Evolutionary conservation across 257 asterid genomes (phyloP), one percentile per base, ranked within the genome.

Genomic region (Capsicum pubescens): DNA sequence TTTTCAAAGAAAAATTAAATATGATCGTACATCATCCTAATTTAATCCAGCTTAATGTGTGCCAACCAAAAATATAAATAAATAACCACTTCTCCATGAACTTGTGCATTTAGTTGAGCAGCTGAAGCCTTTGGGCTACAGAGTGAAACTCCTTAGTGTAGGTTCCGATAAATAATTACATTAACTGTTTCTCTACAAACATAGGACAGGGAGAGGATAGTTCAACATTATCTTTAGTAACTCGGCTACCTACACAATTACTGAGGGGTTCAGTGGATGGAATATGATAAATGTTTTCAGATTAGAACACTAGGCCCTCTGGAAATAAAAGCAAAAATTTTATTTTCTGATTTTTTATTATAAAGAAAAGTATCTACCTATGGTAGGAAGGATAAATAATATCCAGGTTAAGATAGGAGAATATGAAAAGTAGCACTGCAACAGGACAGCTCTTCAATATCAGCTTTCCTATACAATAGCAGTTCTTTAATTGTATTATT

Each of bases 81-180:
- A 50, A 35, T 74, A 52, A 52, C 81, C 58, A 74, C 60, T 74
- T 74, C 16, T 21, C 60, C 39, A 74, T 13, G 44, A 74, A 74
- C n/a, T 12, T 74, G 44, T 74, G 60, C 39, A 74, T 39, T 50
- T 74, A 74, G n/a, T 74, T 21, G 80, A 74, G 60, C 7, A 74
- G 60, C 80, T 71, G 39, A 46, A 71, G 39, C 46, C 3, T 17
- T 71, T 71, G 36, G 58, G 58, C 58, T 74, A 74, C 44, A 48
- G 36, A 74, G 44, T 19, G 80, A 54, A 48, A 71, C 54, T 71
- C 59, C 59, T 17, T 6, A 50, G 60, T 74, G 44, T 19, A 13
- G 80, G 80, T 74, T 74, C 80, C 44, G 26, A 74, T 50, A 74
- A 69, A 50, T 21, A 19, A 50, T 60, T 74, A 50, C 60, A 50